Conservation (phyloP, 1,139 yeast species). For the Hansenula lynferdii region DNA sequence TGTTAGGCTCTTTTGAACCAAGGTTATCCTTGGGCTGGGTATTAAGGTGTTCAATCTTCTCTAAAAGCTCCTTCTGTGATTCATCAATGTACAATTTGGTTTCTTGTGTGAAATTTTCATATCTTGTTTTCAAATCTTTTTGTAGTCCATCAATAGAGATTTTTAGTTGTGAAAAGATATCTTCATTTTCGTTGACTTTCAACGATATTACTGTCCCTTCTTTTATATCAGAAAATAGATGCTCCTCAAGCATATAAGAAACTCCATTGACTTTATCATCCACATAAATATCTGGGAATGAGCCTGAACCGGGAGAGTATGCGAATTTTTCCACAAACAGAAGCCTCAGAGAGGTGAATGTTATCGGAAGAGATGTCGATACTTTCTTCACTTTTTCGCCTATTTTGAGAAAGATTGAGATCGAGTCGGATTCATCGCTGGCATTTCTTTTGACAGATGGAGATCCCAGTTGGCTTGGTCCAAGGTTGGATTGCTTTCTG, state of each 20-base stretch:
- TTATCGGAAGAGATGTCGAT: conserved; percentile 42
- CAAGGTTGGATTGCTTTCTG: conserved; percentile 6
- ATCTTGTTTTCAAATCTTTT: conserved; percentile 31
- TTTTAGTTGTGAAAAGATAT: conserved; percentile 10
- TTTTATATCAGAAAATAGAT: conserved; percentile 49
- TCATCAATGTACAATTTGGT: conserved; percentile 26
- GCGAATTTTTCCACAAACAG: conserved; percentile 86
- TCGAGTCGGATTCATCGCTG: conserved; percentile 6
- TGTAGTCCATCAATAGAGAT: conserved; percentile 30
- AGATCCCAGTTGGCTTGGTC: conserved; percentile 1
- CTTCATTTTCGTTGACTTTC: conserved; percentile 19
- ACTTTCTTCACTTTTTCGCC: conserved; percentile 63
- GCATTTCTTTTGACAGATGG: neutral
- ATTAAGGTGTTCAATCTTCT: no score
- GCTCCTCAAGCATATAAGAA: conserved; percentile 79
- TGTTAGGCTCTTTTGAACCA: no score
- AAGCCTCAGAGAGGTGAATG: conserved; percentile 62
- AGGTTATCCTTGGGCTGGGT: no score
- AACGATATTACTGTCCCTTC: conserved; percentile 59
- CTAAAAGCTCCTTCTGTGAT: conserved; percentile 29
- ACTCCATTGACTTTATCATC: conserved; percentile 57
- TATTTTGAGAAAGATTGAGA: conserved; percentile 48
- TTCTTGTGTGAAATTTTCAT: conserved; percentile 24
- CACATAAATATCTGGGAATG: conserved; percentile 79
- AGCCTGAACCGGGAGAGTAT: conserved; percentile 64